Percentiles rank a stretch among this genome's conserved stretches.
Evolutionary conservation across 345 rosid genomes (phyloP).

Genomic region (Murraya paniculata): DNA sequence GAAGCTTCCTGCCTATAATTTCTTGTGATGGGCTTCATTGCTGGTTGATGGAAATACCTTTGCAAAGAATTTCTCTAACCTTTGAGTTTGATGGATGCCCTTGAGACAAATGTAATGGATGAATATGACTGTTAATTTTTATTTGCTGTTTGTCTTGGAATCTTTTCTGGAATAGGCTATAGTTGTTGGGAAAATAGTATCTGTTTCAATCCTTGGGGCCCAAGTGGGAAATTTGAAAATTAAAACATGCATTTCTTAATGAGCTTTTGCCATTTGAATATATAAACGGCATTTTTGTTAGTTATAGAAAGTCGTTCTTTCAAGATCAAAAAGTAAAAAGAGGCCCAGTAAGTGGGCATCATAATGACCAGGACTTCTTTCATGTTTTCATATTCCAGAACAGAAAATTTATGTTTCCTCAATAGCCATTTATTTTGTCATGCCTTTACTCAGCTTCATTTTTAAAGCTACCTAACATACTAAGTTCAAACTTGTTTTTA

Average conservation of each 20-base stretch:
- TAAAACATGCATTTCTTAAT: background rate
- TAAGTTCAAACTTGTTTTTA: slow-evolving; percentile 5
- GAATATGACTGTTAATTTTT: background rate
- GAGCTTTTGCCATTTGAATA: background rate
- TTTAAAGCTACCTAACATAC: background rate
- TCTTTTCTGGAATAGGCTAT: background rate
- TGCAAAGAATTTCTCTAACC: background rate
- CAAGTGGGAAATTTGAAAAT: background rate
- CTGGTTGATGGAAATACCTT: background rate
- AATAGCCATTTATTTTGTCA: background rate
- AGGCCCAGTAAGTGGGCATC: background rate
- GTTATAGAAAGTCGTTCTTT: background rate
- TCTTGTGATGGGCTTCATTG: background rate
- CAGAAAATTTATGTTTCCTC: background rate
- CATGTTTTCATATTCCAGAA: background rate
- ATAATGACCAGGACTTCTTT: background rate
- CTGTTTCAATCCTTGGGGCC: background rate
- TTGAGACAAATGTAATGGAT: background rate
- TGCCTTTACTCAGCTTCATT: background rate
- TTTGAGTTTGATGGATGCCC: too few relatives aligned
- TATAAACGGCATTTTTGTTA: background rate
- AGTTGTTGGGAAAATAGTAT: background rate
- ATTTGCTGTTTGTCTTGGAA: background rate
- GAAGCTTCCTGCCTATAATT: background rate
- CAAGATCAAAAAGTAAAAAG: background rate